Conservation (phyloP, 257 asterid species). For the Ocimum tenuiflorum region DNA sequence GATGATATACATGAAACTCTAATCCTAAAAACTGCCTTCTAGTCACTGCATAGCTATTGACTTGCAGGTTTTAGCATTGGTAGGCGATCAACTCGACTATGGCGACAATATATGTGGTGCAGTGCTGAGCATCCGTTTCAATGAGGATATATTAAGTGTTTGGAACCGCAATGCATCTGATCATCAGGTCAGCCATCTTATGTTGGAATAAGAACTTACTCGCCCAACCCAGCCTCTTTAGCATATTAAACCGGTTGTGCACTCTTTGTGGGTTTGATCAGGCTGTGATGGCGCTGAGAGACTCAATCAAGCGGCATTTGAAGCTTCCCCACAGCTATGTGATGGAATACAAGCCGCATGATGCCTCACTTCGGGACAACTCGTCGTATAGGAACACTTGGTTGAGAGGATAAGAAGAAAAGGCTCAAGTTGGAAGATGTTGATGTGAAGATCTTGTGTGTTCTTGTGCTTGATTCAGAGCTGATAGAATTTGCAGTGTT, state of each 20-base stretch:
- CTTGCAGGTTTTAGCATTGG: slow-evolving; percentile 76
- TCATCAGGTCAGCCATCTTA: slow-evolving; percentile 56
- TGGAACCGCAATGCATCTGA: slow-evolving; percentile 98
- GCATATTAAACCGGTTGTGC: not conserved
- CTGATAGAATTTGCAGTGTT: not conserved
- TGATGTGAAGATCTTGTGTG: not conserved
- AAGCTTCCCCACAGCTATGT: slow-evolving; percentile 85
- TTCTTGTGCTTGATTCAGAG: not conserved
- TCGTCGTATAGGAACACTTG: slow-evolving; percentile 97
- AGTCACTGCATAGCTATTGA: not conserved
- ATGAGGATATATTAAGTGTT: slow-evolving; percentile 91
- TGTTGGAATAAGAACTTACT: not conserved
- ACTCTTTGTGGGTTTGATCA: slow-evolving; percentile 14
- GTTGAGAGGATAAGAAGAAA: slow-evolving; percentile 21
- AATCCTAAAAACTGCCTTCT: not conserved
- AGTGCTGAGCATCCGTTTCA: slow-evolving; percentile 85
- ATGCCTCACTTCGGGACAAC: slow-evolving; percentile 88
- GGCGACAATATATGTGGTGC: slow-evolving; percentile 92
- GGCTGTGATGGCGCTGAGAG: slow-evolving; percentile 97
- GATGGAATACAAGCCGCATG: slow-evolving; percentile 95
- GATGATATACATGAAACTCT: not conserved
- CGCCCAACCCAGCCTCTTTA: not conserved
- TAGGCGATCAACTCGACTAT: slow-evolving; percentile 89
- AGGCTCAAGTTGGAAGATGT: not conserved
- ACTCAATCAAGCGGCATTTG: slow-evolving; percentile 78